These are phyloP conservation scores for Neurospora sp. DNA, from an alignment of 495 filamentous ascomycete species.

Conservation along the genomic window DNA sequence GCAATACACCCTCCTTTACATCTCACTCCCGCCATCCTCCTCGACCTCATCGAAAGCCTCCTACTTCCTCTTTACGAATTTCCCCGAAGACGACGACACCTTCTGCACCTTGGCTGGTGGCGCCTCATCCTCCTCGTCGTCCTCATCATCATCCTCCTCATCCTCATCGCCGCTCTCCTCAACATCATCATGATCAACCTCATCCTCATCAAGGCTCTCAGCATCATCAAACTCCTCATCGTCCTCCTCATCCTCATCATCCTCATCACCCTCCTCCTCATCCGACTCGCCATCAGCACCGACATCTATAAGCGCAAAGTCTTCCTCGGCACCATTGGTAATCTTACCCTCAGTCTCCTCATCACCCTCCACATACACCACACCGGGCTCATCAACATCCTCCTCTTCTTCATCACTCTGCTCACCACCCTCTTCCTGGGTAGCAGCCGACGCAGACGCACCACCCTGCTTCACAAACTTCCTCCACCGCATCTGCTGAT, in stretches of 20 bases:
- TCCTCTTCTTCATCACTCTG: conserved; percentile 76
- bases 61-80: conserved; percentile 21
- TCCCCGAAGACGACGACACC: conserved; percentile 2
- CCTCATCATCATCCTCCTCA: conserved; percentile 17
- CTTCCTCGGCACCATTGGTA: conserved; percentile 12
- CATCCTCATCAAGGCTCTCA: conserved; percentile 28
- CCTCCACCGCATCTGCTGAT: conserved; percentile 74
- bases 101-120: conserved; percentile 29
- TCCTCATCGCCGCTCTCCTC: conserved; percentile 25
- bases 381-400: conserved; percentile 39
- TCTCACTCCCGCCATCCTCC: not conserved
- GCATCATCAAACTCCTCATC: conserved; percentile 21
- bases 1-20: not conserved
- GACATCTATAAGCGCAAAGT: conserved; percentile 6
- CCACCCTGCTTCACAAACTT: conserved; percentile 42
- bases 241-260: conserved; percentile 9
- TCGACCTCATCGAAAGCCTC: not conserved
- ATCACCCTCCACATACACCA: conserved; percentile 83
- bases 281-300: conserved; percentile 20
- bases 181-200: conserved; percentile 30
- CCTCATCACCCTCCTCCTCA: conserved; percentile 19
- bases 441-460: conserved; percentile 24
- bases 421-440: conserved; percentile 40
- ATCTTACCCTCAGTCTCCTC: conserved; percentile 42
- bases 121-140: conserved; percentile 17